Evolutionary conservation across 768 basidiomycete genomes (phyloP).

Genomic region (Stropharia rugosoannulata): DNA sequence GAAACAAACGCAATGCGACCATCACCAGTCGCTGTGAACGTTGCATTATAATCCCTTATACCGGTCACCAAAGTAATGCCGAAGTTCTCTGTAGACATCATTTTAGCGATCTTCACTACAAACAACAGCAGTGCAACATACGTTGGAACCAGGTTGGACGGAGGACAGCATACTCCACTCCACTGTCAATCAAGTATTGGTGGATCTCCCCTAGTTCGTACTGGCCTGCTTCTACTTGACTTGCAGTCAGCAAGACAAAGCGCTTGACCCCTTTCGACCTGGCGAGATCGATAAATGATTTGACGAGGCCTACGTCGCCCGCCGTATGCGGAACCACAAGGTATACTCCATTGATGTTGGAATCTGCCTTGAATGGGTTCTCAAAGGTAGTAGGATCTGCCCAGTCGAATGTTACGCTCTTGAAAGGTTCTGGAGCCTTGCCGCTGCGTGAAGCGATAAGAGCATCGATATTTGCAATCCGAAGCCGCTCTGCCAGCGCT

Average conservation of each 20-base stretch:
- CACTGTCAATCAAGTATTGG: slow-evolving; percentile 18
- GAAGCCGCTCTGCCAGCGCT: slow-evolving; percentile 21
- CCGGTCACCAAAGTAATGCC: slow-evolving; percentile 2
- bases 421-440: slow-evolving; percentile 24
- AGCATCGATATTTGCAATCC: slow-evolving; percentile 18
- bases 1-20: slow-evolving; percentile 23
- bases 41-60: slow-evolving; percentile 11
- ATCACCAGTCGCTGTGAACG: slow-evolving; percentile 19
- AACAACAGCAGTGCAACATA: background rate
- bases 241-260: slow-evolving; percentile 27
- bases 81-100: slow-evolving; percentile 24
- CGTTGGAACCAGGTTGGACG: slow-evolving; percentile 26
- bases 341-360: slow-evolving; percentile 21
- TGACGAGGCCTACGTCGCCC: slow-evolving; percentile 16
- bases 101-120: background rate
- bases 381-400: slow-evolving; percentile 25
- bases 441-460: slow-evolving; percentile 27
- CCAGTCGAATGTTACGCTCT: slow-evolving; percentile 31
- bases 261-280: slow-evolving; percentile 27
- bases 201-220: slow-evolving; percentile 19
- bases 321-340: slow-evolving; percentile 15
- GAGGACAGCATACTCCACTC: slow-evolving; percentile 23
- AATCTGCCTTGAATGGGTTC: slow-evolving; percentile 26
- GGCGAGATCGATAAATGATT: slow-evolving; percentile 29
- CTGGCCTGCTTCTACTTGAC: slow-evolving; percentile 5